Evolutionary conservation across 1,284 basidiomycete species (phyloP).

Genomic region (Coniophora puteana): DNA sequence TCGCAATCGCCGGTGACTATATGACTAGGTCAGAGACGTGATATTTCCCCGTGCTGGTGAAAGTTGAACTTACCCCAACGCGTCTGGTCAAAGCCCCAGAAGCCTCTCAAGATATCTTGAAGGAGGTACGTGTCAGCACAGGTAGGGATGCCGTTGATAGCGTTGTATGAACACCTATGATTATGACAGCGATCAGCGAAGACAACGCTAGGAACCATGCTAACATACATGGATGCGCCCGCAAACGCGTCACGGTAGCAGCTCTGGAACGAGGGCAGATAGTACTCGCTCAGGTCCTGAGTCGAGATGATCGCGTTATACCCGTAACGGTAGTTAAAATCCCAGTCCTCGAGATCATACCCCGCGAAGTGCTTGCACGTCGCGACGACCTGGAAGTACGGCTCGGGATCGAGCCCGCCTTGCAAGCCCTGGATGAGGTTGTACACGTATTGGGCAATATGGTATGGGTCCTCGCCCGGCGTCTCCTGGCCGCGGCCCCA

Average conservation of each 20-base stretch:
- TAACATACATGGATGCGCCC: conserved; percentile 42
- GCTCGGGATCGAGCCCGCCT: conserved; percentile 49
- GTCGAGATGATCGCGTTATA: conserved; percentile 51
- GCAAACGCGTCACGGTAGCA: conserved; percentile 58
- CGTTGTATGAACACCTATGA: conserved; percentile 53
- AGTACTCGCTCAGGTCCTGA: conserved; percentile 56
- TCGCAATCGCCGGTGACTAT: conserved; percentile 29
- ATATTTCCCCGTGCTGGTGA: not conserved
- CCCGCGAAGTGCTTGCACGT: conserved; percentile 59
- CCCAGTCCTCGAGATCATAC: conserved; percentile 55
- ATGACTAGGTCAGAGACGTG: not conserved
- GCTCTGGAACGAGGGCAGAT: conserved; percentile 50
- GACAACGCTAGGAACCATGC: too few species aligned
- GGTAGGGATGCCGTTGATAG: conserved; percentile 53
- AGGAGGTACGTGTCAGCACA: conserved; percentile 51
- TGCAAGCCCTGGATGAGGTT: conserved; percentile 51
- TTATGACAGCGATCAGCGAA: not conserved
- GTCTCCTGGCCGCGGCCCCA: conserved; percentile 62
- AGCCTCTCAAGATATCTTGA: conserved; percentile 46
- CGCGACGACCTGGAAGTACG: conserved; percentile 47
- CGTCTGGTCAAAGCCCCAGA: conserved; percentile 46
- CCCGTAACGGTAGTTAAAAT: conserved; percentile 40
- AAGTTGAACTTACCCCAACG: conserved; percentile 43
- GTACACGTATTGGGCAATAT: conserved; percentile 48
- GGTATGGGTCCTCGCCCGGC: conserved; percentile 56